phyloP scores from a whole-genome alignment of 2,329 filamentous ascomycete genomes.

The Fusarium palustre region DNA sequence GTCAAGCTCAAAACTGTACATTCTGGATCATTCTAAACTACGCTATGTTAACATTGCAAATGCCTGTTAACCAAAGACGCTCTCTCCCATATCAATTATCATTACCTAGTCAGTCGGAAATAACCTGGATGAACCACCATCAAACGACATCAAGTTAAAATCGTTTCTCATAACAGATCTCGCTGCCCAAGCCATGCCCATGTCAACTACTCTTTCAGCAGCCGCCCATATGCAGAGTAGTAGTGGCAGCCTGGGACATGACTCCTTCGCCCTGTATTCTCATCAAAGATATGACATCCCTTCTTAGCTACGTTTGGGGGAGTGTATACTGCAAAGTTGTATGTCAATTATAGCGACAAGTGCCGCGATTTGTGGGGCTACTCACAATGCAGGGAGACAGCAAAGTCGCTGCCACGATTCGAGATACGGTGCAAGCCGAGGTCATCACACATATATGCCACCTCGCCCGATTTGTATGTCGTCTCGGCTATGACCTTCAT shows the following conservation, averaged over 20 bases:
- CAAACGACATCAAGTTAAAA: conserved; percentile 23
- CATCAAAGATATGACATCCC: conserved; percentile 86
- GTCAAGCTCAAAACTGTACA: conserved; percentile 23
- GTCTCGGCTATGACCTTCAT: conserved; percentile 75
- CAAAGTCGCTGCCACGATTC: conserved; percentile 80
- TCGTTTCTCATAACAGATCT: conserved; percentile 40
- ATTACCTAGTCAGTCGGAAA: conserved; percentile 8
- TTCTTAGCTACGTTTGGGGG: conserved; percentile 87
- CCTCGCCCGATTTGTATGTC: conserved; percentile 75
- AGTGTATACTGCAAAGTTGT: conserved; percentile 72
- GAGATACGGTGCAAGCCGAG: conserved; percentile 86
- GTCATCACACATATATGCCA: conserved; percentile 92
- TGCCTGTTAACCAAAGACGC: conserved; percentile 1
- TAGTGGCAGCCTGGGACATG: conserved; percentile 78
- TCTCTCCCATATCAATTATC: neutral
- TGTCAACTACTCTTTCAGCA: conserved; percentile 54
- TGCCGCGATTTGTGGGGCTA: conserved; percentile 43
- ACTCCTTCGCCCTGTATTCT: conserved; percentile 77
- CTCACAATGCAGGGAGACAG: conserved; percentile 83
- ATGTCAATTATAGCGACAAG: conserved; percentile 50
- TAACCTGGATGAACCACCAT: conserved; percentile 14
- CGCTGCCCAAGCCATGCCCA: conserved; percentile 11
- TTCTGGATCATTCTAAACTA: conserved; percentile 24
- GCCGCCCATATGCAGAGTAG: conserved; percentile 72
- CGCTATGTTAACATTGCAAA: conserved; percentile 21